Base-by-base conservation (phyloP, 768 basidiomycete species). In the Pisolithus sp. region DNA sequence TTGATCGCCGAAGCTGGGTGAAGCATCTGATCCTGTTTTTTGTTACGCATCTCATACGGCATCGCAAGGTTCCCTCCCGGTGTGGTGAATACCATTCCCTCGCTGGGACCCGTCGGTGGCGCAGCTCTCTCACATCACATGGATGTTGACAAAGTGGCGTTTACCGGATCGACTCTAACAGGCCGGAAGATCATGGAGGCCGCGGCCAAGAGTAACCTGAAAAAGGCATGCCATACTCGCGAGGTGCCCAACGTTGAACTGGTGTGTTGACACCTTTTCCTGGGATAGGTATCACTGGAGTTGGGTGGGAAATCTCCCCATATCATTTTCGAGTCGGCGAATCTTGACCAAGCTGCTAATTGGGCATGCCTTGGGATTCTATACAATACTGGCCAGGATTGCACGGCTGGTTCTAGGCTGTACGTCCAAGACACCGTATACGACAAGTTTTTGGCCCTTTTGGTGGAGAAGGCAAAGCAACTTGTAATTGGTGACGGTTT, bases 301-400 rank as follows among this genome's bases (percentile, higher is more conserved):
- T 81, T 98, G 5, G 93, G 94, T 30, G 94, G 94, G 41, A 96
- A 97, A 72, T 90, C 86, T 23, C 89, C 89, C 17, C 83, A 91
- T 57, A 72, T 98, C 54, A 73, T 97, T 56, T 97, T 96, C 61
- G 86, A 92, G 60, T 88, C 86, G 39, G 93, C 94, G 36, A 86
- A 97, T 68, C 71, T 96, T 52, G 89, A 96, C 53, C 53, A 66
- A 81, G 91, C 92, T 50, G 88, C 90, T 26, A 82, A 78, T 58
- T 95, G 93, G 92, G 81, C 83, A 20, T 86, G 84, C 7, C 74
- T 93, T 21, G 92, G 93, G 20, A 86, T 93, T 51, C 83, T 85
- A 59, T 93, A 89, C 70, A 91, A 91, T 60, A 82, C 86, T 34
- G 90, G 91, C n/a, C 90, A 95, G 68, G 89, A 92, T 63, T 96